Base-by-base conservation (phyloP, 805 yeast genomes). In the Kodamaea leandrae region DNA sequence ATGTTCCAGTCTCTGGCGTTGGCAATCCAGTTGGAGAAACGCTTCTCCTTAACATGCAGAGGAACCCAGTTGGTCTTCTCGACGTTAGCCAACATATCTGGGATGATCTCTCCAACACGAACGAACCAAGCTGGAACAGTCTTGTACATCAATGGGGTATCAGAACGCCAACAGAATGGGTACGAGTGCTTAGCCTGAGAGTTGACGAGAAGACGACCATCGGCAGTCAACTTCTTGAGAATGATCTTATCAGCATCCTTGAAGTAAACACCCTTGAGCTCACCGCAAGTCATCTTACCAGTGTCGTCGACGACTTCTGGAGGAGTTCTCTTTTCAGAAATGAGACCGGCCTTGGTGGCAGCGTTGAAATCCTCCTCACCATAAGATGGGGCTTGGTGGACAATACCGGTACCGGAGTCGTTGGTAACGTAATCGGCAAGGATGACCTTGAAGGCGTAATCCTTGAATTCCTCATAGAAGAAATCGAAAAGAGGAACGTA, bases 151-250 rank as follows among this genome's bases (percentile, higher is more conserved):
- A 93, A 80, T 41, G 99, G 99, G 21, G 99, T 93, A 62, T 93
- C 99, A 3, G 98, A 91, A 78, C 99, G 85, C 99, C 99, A 93
- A 74, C 99, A 93, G 84, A 93, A 93, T 57, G 99, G 99, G 68
- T 93, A 93, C 65, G 95, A 84, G 76, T 93, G 99, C 70, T 82
- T 82, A 52, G 90, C 76, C 74, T 93, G 98, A 32, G 87, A 72
- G 43, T 82, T 83, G 32, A 80, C 77, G 50, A 93, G 72, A 26
- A 93, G 52, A 51, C 83, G 77, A 38, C 96, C 98, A 28, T 72
- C 64, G 39, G 80, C 86, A 45, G 93, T 86, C 61, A 93, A 74
- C 49, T 77, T 69, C 68, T 88, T 90, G 65, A 93, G 88, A 61
- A 93, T 91, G 57, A 78, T 76, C 55, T 88, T 82, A 67, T 93